These are phyloP conservation scores for Mucor circinelloides DNA, from an alignment of 371 early-diverging fungal species.

Conservation along the genomic window DNA sequence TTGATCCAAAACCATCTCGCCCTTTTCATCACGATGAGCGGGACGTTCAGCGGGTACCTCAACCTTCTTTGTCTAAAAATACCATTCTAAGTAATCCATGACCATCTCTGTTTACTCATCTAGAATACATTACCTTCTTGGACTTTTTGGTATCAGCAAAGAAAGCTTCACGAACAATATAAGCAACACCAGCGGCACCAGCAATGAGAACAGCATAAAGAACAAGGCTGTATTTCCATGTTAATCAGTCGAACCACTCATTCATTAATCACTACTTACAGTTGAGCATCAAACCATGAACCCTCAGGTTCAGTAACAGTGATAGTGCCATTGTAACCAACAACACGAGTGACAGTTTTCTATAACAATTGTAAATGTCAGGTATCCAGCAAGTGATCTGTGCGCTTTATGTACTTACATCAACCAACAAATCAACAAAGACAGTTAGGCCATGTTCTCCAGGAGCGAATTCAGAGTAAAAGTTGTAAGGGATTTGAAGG, in stretches of 20 bases:
- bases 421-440: conserved; percentile 42
- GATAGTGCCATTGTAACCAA: conserved; percentile 48
- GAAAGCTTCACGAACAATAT: conserved; percentile 49
- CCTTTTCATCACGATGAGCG: conserved; percentile 55
- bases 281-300: conserved; percentile 50
- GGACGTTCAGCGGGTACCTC: conserved; percentile 35
- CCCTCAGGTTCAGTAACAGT: conserved; percentile 49
- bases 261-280: conserved; percentile 34
- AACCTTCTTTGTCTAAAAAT: conserved; percentile 33
- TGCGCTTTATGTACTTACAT: conserved; percentile 29
- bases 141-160: conserved; percentile 38
- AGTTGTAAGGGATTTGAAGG: conserved; percentile 43
- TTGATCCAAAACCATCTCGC: conserved; percentile 53
- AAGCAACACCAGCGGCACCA: conserved; percentile 45
- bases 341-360: conserved; percentile 41
- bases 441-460: conserved; percentile 47
- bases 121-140: conserved; percentile 23
- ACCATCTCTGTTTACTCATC: neutral
- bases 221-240: conserved; percentile 30
- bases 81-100: neutral
- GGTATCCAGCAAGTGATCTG: neutral
- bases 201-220: conserved; percentile 48
- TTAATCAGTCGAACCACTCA: neutral
- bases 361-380: conserved; percentile 8
- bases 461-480: conserved; percentile 52